Evolutionary conservation across 2,329 filamentous ascomycete species (phyloP), one percentile per base, ranked within the genome.

Genomic region (Lachnellula subtilissima): DNA sequence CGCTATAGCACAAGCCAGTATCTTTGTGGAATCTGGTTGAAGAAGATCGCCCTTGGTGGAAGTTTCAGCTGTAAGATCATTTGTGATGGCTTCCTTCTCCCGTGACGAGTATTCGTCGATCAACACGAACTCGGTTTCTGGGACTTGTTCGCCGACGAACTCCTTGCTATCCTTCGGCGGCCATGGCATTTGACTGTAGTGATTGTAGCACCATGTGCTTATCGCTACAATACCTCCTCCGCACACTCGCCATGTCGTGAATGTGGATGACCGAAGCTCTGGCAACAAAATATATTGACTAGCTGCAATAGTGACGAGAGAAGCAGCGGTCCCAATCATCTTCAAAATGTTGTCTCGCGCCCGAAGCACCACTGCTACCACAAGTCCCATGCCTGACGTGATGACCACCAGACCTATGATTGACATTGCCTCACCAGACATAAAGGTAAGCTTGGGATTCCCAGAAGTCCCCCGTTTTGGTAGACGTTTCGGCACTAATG

Each of bases 391-490:
- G 4, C 50, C 50, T 9, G 57, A n/a, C 3, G 54, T 59, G 3
- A 56, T 48, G 8, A 52, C 28, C 2, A 56, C 50, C 1, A 59
- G 36, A 7, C 50, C 43, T 3, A 48, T 4, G 5, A 59, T 22
- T 23, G 57, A 28, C 5, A 37, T 17, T 7, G 15, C 37, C 9
- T 49, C 19, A 23, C 36, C 32, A 8, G n/a, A 52, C 50, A 46
- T 65, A 65, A 5, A 65, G 54, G 48, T 52, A 60, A 3, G 56
- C 42, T 42, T 63, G 58, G 1, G 56, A 59, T 40, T 61, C 60
- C 63, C 63, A 65, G 17, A 65, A 65, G 1, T 54, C 53, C 2
- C 62, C 62, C 5, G n/a, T 40, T n/a, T 65, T 65, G 7, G 63
- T 64, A 5, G 58, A 54, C 14, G 57, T 62, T 23, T 65, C 63